Percentiles rank a stretch among this genome's conserved stretches.
Evolutionary conservation across 2,329 filamentous ascomycete genomes (phyloP).

Genomic region (Colletotrichum musae): DNA sequence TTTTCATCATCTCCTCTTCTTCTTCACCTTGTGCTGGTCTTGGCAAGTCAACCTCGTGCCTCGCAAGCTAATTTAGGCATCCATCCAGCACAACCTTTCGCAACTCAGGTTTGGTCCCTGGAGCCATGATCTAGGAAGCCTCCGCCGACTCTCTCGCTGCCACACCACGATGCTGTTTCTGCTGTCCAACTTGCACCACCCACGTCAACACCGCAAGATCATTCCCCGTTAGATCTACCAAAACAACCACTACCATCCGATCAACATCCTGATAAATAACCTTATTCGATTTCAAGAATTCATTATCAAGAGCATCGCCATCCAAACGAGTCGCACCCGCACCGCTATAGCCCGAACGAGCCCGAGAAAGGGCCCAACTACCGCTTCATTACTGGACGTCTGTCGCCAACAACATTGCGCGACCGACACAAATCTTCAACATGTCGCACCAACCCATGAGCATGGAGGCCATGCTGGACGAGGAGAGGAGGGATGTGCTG

Average conservation of each 20-base stretch:
- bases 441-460: slow-evolving; percentile 72
- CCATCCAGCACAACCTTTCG: slow-evolving; percentile 24
- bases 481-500: slow-evolving; percentile 82
- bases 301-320: slow-evolving; percentile 14
- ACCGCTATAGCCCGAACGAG: slow-evolving; percentile 12
- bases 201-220: slow-evolving; percentile 44
- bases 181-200: slow-evolving; percentile 42
- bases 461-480: slow-evolving; percentile 82
- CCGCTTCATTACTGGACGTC: slow-evolving; percentile 4
- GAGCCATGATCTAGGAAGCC: slow-evolving; percentile 44
- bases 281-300: slow-evolving; percentile 19
- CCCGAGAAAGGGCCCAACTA: slow-evolving; percentile 11
- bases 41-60: slow-evolving; percentile 38
- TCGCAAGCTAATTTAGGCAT: slow-evolving; percentile 31
- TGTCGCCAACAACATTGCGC: slow-evolving; percentile 2
- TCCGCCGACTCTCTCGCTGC: slow-evolving; percentile 21
- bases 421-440: slow-evolving; percentile 26
- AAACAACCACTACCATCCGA: background rate
- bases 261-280: background rate
- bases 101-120: slow-evolving; percentile 32
- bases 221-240: slow-evolving; percentile 46
- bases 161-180: slow-evolving; percentile 47
- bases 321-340: background rate
- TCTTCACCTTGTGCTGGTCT: slow-evolving; percentile 21
- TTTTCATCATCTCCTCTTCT: background rate